Conservation (phyloP, 1,139 yeast species). For the Geotrichum candidum region DNA sequence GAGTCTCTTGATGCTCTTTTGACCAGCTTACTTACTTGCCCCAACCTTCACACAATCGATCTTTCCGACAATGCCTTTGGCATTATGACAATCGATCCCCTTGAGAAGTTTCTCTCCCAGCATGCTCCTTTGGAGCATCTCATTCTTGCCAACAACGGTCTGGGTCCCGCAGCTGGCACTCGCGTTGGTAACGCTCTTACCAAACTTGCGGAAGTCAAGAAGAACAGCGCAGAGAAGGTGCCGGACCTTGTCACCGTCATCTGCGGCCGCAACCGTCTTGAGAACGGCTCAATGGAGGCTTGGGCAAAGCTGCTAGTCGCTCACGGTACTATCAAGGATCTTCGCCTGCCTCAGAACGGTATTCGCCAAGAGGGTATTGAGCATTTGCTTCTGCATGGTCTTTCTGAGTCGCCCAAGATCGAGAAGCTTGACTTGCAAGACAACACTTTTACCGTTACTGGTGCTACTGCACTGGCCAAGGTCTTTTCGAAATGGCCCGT, state of each 20-base stretch:
- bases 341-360: slow-evolving; percentile 90
- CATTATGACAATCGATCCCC: slow-evolving; percentile 88
- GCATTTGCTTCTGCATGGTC: slow-evolving; percentile 67
- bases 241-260: slow-evolving; percentile 64
- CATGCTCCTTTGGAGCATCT: slow-evolving; percentile 80
- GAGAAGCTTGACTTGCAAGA: slow-evolving; percentile 84
- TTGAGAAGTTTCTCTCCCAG: slow-evolving; percentile 68
- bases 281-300: slow-evolving; percentile 74
- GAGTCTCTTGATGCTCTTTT: slow-evolving; percentile 65
- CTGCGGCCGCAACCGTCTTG: slow-evolving; percentile 95
- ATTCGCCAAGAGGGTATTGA: slow-evolving; percentile 91
- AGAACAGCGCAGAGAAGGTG: slow-evolving; percentile 30
- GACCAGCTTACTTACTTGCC: slow-evolving; percentile 64
- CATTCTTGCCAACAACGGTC: slow-evolving; percentile 87
- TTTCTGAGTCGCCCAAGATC: slow-evolving; percentile 54
- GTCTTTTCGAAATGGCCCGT: slow-evolving; percentile 50
- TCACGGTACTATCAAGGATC: slow-evolving; percentile 65
- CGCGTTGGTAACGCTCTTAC: slow-evolving; percentile 83
- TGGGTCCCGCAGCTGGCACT: slow-evolving; percentile 97
- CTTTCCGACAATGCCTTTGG: slow-evolving; percentile 97
- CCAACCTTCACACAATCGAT: slow-evolving; percentile 65
- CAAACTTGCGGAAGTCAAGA: slow-evolving; percentile 62
- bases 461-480: slow-evolving; percentile 68
- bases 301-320: slow-evolving; percentile 66
- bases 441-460: slow-evolving; percentile 82